Base-by-base conservation (phyloP, 208 protist genomes). In the Acanthamoeba lenticulata region DNA sequence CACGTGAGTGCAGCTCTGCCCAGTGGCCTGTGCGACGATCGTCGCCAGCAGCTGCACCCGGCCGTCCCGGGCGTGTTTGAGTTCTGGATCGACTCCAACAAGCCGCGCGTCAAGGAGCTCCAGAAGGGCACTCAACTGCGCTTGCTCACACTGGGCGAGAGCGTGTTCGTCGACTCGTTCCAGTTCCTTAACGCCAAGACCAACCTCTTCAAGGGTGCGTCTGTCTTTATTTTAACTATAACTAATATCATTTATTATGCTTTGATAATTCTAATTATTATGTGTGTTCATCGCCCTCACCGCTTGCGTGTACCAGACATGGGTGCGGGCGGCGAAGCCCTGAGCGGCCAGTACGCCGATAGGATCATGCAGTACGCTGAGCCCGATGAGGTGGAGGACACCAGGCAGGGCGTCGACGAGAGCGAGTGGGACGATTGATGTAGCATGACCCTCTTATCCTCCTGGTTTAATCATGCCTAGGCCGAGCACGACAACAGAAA, bases 121-220 rank as follows among this genome's bases (percentile, higher is more conserved):
- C 44, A 45, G 38, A 55, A 45, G 42, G 74, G 74, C 32, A 45
- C 32, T 13, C 42, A 85, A 38, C 38, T 85, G 24, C 74, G 74
- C 38, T 7, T 85, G 40, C 74, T 85, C 42, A 85, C 74, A 13
- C 44, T 42, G 34, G 74, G 74, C 42, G 74, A 85, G 42, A 57
- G 42, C 74, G 44, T 85, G 42, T 85, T 85, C 27, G 74, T 85
- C 42, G 74, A 85, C 36, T 6, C 42, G 3, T 85, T 85, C 74
- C 74, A 85, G 44, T 57, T 85, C 42, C 74, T 85, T n/a, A 85
- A 85, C 74, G 74, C 74, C 40, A 85, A 85, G 74, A 55, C 44
- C 74, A 85, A 85, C 74, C 42, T 85, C 7, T 85, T 85, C 74
- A 45, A 85, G 44, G 42, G 74, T 55, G 45, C 45, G 9, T 52